phyloP scores from a whole-genome alignment of 148 eudicot species.

The Talinum fruticosum region DNA sequence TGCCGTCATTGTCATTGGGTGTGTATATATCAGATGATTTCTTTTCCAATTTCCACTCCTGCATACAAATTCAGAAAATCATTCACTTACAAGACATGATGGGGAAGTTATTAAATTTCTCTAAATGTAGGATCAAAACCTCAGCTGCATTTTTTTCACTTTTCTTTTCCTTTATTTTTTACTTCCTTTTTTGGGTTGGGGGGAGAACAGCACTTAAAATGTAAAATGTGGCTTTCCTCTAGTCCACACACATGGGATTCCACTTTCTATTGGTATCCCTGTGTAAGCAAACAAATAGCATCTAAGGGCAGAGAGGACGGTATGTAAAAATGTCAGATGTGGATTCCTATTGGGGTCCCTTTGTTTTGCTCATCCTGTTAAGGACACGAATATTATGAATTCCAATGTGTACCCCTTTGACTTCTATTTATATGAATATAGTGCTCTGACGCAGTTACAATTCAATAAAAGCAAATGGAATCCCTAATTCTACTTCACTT shows the following conservation, averaged over 20 bases:
- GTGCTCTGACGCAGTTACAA: not conserved
- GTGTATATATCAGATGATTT: constrained; percentile 45
- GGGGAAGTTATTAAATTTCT: not conserved
- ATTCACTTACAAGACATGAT: not conserved
- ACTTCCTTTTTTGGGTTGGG: not conserved
- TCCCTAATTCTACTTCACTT: not conserved
- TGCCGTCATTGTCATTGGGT: constrained; percentile 27
- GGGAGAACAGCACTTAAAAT: not conserved
- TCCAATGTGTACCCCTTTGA: no score
- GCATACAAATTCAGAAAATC: constrained; percentile 3
- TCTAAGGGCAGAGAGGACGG: no score
- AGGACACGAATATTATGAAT: no score
- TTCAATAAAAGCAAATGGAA: not conserved
- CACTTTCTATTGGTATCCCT: no score
- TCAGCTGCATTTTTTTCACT: no score
- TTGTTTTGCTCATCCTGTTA: no score
- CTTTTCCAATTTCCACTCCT: constrained; percentile 56
- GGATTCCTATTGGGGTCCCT: no score
- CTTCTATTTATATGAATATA: not conserved
- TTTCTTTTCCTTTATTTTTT: not conserved
- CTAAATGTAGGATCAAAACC: not conserved
- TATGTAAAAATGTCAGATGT: no score
- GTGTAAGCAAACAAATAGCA: no score
- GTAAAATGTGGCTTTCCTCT: not conserved
- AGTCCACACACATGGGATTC: not conserved